phyloP scores from a whole-genome alignment of 2,329 filamentous ascomycete species.

The Alternaria atra region DNA sequence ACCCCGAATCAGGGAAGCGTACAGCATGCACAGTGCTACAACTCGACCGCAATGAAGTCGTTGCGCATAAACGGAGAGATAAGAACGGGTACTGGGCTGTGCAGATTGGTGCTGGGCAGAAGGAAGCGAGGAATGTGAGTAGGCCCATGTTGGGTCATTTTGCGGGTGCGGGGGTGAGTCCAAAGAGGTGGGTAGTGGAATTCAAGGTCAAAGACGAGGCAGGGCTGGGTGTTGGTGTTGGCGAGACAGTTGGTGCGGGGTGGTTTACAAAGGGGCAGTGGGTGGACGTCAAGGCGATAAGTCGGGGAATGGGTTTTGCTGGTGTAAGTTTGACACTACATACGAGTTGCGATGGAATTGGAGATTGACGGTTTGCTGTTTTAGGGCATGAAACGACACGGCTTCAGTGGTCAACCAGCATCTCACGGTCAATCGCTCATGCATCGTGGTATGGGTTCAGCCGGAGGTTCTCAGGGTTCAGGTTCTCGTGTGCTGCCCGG shows the following conservation, averaged over 20 bases:
- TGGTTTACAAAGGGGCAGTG: constrained; percentile 93
- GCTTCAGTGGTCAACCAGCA: constrained; percentile 86
- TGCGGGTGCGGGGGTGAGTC: constrained; percentile 79
- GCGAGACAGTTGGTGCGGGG: constrained; percentile 78
- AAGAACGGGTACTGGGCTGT: constrained; percentile 93
- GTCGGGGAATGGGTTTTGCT: constrained; percentile 89
- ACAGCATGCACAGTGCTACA: constrained; percentile 92
- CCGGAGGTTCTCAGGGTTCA: constrained; percentile 87
- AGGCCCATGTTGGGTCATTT: constrained; percentile 88
- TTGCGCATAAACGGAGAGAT: constrained; percentile 82
- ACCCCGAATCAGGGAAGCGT: constrained; percentile 75
- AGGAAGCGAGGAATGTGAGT: constrained; percentile 78
- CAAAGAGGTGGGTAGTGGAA: constrained; percentile 84
- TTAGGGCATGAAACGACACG: constrained; percentile 91
- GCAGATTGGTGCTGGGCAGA: constrained; percentile 82
- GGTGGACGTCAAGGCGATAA: constrained; percentile 82
- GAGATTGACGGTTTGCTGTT: constrained; percentile 9
- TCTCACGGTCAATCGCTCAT: constrained; percentile 96
- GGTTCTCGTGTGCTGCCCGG: constrained; percentile 92
- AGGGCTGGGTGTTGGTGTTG: constrained; percentile 78
- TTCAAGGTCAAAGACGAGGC: constrained; percentile 80
- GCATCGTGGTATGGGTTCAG: constrained; percentile 90
- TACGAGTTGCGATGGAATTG: not conserved
- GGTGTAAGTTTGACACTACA: constrained; percentile 63
- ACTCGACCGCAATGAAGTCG: constrained; percentile 89